These are phyloP conservation scores for Geopyxis carbonaria DNA, from an alignment of 495 filamentous ascomycete species.

Conservation along the genomic window DNA sequence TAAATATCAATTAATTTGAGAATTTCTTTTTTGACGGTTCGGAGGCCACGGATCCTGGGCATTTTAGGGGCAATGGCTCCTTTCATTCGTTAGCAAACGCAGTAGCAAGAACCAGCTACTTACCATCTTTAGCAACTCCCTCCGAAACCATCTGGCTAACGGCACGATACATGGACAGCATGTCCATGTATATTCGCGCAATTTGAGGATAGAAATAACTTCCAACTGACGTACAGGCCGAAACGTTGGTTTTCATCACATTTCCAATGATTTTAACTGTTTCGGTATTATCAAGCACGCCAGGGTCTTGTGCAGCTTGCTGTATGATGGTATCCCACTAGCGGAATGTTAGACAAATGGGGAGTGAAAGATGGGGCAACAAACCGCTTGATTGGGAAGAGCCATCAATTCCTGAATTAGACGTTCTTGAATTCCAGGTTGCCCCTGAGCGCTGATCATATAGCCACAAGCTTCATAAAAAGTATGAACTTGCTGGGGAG, in stretches of 20 bases:
- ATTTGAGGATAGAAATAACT: slow-evolving; percentile 99
- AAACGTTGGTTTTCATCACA: slow-evolving; percentile 99
- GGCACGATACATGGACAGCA: slow-evolving; percentile 96
- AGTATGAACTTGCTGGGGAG: slow-evolving; percentile 92
- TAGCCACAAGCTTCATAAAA: slow-evolving; percentile 99
- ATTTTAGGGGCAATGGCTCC: slow-evolving; percentile 92
- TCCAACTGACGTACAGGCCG: slow-evolving; percentile 87
- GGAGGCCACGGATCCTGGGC: slow-evolving; percentile 80
- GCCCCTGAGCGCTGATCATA: slow-evolving; percentile 96
- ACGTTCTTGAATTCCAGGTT: slow-evolving; percentile 76
- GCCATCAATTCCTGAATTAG: slow-evolving; percentile 84
- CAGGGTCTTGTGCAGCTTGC: slow-evolving; percentile 61
- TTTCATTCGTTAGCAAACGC: slow-evolving; percentile 26
- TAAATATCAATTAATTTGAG: slow-evolving; percentile 95
- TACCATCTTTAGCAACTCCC: slow-evolving; percentile 72
- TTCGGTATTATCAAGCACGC: slow-evolving; percentile 71
- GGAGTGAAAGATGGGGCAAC: slow-evolving; percentile 12
- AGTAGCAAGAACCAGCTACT: slow-evolving; percentile 13
- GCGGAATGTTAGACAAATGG: slow-evolving; percentile 18
- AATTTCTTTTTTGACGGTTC: slow-evolving; percentile 99
- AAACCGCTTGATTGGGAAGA: slow-evolving; percentile 65
- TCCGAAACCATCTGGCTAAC: slow-evolving; percentile 92
- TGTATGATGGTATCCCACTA: slow-evolving; percentile 84
- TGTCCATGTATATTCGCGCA: slow-evolving; percentile 91
- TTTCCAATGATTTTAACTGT: slow-evolving; percentile 97